A percentile compares a stretch with the other conserved stretches of the same genome.
Conservation (phyloP, 176 grass and related monocot genomes). For the Pontederia crassipes region DNA sequence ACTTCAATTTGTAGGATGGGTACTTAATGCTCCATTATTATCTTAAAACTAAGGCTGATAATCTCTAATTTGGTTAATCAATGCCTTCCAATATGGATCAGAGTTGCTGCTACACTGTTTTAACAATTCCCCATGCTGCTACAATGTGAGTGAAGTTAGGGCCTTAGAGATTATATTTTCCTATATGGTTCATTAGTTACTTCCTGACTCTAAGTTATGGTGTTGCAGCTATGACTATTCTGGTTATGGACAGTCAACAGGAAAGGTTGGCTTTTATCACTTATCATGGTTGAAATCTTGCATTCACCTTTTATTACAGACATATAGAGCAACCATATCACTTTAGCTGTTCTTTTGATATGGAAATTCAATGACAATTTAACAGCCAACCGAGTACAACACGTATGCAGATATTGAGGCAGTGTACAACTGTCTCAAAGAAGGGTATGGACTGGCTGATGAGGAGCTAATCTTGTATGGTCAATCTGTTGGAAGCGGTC, state of each 20-base stretch:
- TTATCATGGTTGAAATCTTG: background rate
- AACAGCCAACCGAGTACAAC: constrained; percentile 17
- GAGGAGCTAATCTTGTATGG: constrained; percentile 18
- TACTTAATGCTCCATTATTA: too few relatives aligned
- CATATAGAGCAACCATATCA: background rate
- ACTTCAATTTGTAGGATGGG: too few relatives aligned
- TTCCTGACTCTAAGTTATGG: background rate
- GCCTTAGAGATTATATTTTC: background rate
- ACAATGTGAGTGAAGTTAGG: background rate
- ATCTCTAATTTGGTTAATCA: too few relatives aligned
- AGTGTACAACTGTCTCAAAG: constrained; percentile 11
- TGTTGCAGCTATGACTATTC: constrained; percentile 17
- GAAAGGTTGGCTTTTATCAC: constrained; percentile 3
- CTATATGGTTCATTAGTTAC: background rate
- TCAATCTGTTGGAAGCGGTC: constrained; percentile 19
- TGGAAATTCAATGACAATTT: constrained; percentile 3
- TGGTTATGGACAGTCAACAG: constrained; percentile 18
- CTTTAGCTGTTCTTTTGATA: background rate
- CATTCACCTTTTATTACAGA: background rate
- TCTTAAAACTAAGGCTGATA: too few relatives aligned
- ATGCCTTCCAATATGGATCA: too few relatives aligned
- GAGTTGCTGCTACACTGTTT: too few relatives aligned
- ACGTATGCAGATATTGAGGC: constrained; percentile 22
- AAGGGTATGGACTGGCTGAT: constrained; percentile 18
- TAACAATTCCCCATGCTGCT: too few relatives aligned